These are phyloP conservation scores for Zostera marina DNA, from an alignment of 116 monocot genomes.

Conservation along the genomic window DNA sequence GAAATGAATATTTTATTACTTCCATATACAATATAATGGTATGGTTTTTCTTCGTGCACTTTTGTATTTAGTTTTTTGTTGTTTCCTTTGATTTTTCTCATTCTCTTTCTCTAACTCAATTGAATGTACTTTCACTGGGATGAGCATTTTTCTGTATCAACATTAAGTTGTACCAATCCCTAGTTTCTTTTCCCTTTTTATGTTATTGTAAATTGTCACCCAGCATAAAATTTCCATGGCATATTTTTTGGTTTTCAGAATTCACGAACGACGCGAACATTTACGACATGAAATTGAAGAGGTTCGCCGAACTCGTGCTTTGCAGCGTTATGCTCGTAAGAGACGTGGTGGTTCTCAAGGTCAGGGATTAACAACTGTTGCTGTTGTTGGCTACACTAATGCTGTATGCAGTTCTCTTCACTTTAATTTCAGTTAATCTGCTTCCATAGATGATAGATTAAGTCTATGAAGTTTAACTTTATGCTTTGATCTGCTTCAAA, in stretches of 20 bases:
- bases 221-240: neutral
- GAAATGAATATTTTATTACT: neutral
- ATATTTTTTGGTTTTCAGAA: constrained; percentile 23
- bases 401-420: constrained; percentile 41
- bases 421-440: neutral
- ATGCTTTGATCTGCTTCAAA: neutral
- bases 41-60: too few species aligned
- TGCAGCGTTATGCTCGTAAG: constrained; percentile 73
- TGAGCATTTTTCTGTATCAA: neutral
- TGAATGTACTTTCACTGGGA: neutral
- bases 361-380: constrained; percentile 69
- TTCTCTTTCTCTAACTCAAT: neutral
- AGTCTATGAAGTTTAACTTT: neutral
- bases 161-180: neutral
- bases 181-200: neutral
- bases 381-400: constrained; percentile 96
- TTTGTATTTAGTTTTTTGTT: neutral
- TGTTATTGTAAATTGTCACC: neutral
- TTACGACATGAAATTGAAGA: constrained; percentile 79
- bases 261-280: constrained; percentile 52
- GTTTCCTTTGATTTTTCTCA: neutral
- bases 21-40: too few species aligned
- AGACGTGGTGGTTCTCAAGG: constrained; percentile 59
- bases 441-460: neutral
- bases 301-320: constrained; percentile 69